phyloP scores from a whole-genome alignment of 139 green algal species.

The Spirogloea muscicola region DNA sequence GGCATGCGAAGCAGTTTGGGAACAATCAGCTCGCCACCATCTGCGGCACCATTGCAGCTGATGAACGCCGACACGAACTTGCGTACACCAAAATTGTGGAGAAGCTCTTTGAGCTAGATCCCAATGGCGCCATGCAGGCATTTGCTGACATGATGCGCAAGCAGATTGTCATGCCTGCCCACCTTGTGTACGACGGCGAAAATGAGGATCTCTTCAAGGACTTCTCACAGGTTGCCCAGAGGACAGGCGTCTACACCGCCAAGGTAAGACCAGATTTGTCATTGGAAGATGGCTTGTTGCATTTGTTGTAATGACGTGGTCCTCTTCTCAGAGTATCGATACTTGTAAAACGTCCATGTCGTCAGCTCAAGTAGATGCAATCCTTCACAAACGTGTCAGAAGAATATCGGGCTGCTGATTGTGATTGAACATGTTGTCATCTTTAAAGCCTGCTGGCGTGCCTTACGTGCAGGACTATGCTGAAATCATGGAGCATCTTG shows the following conservation, averaged over 20 bases:
- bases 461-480: too few relatives aligned
- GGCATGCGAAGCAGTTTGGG: conserved; percentile 78
- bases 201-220: conserved; percentile 67
- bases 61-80: conserved; percentile 94
- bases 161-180: conserved; percentile 97
- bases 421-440: conserved; percentile 73
- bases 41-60: conserved; percentile 83
- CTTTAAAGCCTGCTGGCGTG: too few relatives aligned
- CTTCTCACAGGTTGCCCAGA: conserved; percentile 91
- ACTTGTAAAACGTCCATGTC: too few relatives aligned
- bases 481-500: conserved; percentile 91
- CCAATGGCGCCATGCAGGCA: conserved; percentile 77
- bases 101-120: conserved; percentile 82
- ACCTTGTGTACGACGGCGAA: conserved; percentile 91
- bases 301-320: neutral
- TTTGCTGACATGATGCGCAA: conserved; percentile 99
- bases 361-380: too few relatives aligned
- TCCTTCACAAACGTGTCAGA: too few relatives aligned
- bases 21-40: conserved; percentile 84
- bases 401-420: too few relatives aligned
- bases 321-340: too few relatives aligned
- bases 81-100: conserved; percentile 89
- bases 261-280: too few relatives aligned
- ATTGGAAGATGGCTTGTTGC: too few relatives aligned
- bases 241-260: conserved; percentile 68